These are phyloP conservation scores for Trichoderma sp. DNA, from an alignment of 2,329 filamentous ascomycete species.

Conservation along the genomic window DNA sequence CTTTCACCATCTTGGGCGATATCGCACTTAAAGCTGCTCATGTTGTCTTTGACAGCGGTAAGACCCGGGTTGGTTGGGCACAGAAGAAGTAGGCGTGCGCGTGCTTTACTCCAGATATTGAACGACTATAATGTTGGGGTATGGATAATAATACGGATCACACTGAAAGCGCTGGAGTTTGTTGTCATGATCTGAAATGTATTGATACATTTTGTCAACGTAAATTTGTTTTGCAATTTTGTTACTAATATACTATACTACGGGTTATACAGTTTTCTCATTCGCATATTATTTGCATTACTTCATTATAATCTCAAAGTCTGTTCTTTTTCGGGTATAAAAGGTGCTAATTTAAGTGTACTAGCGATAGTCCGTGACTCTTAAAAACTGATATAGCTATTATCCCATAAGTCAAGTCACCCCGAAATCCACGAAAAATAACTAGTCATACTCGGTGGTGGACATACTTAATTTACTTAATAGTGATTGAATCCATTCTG, in stretches of 20 bases:
- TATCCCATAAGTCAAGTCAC: neutral
- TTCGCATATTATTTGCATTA: neutral
- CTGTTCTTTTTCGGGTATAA: neutral
- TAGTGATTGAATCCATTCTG: constrained; percentile 7
- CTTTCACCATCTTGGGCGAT: constrained; percentile 58
- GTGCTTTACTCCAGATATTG: neutral
- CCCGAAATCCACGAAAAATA: neutral
- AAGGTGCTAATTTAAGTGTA: neutral
- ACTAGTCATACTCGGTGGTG: neutral
- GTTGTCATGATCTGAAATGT: neutral
- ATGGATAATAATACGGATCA: neutral
- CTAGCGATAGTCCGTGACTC: too few relatives aligned
- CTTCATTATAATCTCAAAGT: neutral
- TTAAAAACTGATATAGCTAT: too few relatives aligned
- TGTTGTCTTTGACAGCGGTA: constrained; percentile 54
- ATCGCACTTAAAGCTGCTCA: constrained; percentile 59
- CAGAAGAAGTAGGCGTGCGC: constrained; percentile 13
- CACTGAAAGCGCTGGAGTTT: neutral
- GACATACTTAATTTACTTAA: neutral
- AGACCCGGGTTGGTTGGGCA: constrained; percentile 45
- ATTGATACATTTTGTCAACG: neutral
- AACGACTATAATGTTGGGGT: neutral
- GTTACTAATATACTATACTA: neutral
- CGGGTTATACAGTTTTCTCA: neutral
- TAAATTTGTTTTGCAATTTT: neutral